phyloP scores from a whole-genome alignment of 148 eudicot species.

The Gaultheria prostrata region DNA sequence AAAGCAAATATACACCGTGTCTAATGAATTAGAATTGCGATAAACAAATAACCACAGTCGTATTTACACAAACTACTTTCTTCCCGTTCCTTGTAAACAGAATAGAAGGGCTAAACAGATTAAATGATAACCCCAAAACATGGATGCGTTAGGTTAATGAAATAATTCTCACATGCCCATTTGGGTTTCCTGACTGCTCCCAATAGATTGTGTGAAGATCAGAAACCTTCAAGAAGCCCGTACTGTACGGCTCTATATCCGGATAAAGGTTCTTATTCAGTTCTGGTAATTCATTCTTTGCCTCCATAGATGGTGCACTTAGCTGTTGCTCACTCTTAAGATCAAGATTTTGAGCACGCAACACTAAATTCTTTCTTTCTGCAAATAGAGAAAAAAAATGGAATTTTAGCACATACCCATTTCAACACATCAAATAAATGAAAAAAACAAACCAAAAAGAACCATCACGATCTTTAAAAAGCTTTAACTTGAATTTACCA shows the following conservation, averaged over 20 bases:
- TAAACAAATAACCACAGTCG: background rate
- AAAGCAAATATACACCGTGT: background rate
- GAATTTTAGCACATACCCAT: background rate
- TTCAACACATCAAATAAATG: background rate
- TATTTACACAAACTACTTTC: background rate
- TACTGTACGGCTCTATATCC: conserved; percentile 68
- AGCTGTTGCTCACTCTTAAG: conserved; percentile 32
- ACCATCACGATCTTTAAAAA: background rate
- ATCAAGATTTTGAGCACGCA: conserved; percentile 30
- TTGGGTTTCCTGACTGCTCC: conserved; percentile 96
- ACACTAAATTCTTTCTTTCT: conserved; percentile 44
- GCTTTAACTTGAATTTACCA: too few species aligned
- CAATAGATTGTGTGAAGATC: conserved; percentile 78
- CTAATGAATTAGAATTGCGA: background rate
- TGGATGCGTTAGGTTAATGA: background rate
- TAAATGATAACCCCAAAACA: background rate
- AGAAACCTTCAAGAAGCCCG: conserved; percentile 86
- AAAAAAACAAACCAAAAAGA: background rate
- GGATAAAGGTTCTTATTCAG: conserved; percentile 56
- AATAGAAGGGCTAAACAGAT: background rate
- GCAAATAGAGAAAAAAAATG: conserved; percentile 21
- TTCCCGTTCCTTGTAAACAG: background rate
- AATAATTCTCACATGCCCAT: conserved; percentile 72
- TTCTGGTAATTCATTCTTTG: conserved; percentile 32
- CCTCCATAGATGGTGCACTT: conserved; percentile 46